Evolutionary conservation across 352 stramenopile genomes (phyloP).

Genomic region (Phytophthora idaei): DNA sequence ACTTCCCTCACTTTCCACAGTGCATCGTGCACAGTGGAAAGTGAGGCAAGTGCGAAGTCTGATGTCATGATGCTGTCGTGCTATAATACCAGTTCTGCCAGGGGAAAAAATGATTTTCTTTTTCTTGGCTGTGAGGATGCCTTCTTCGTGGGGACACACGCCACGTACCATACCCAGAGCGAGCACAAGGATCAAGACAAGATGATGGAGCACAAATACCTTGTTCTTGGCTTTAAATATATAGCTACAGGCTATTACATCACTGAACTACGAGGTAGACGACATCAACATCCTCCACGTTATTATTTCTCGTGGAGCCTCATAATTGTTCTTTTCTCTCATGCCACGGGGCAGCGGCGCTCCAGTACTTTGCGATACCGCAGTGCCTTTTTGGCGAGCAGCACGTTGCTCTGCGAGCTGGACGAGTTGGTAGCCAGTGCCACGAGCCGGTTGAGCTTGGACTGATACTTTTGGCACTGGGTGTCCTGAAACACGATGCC

Average conservation of each 20-base stretch:
- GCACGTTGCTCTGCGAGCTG: conserved; percentile 35
- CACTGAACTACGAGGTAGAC: conserved; percentile 9
- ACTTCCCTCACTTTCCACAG: no score
- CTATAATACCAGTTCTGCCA: no score
- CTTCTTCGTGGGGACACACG: no score
- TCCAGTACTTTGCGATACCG: conserved; percentile 42
- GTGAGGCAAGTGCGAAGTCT: no score
- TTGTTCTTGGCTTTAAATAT: conserved; percentile 25
- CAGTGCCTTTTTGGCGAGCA: conserved; percentile 43
- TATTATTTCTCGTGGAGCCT: not conserved
- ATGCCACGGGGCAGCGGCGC: conserved; percentile 13
- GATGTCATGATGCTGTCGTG: no score
- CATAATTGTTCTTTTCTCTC: conserved; percentile 2
- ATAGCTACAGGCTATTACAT: conserved; percentile 26
- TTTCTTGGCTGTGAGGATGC: no score
- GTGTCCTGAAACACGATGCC: conserved; percentile 38
- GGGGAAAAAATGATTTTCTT: no score
- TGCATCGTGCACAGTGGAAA: no score
- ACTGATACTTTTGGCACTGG: conserved; percentile 24
- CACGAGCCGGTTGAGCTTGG: conserved; percentile 26
- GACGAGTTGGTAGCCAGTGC: conserved; percentile 22
- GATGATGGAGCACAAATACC: no score
- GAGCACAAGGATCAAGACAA: no score
- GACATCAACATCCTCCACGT: not conserved
- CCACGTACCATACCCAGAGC: no score